Evolutionary conservation across 2,329 filamentous ascomycete species (phyloP).

Genomic region (Colletotrichum melonis): DNA sequence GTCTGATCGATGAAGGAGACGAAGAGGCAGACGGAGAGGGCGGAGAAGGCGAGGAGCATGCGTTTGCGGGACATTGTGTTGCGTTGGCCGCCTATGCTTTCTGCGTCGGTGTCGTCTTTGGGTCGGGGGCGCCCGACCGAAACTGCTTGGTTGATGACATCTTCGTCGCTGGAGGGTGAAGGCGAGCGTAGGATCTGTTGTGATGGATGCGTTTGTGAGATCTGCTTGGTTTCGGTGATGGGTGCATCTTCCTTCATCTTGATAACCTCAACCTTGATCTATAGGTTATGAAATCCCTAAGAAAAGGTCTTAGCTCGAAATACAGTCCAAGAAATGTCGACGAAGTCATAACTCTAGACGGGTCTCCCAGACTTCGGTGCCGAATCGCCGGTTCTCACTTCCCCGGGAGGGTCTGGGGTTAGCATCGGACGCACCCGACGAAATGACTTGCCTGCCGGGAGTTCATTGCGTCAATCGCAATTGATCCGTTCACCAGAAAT

Average conservation of each 20-base stretch:
- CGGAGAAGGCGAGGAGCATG: conserved; percentile 43
- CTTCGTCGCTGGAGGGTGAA: conserved; percentile 16
- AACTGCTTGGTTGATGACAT: not conserved
- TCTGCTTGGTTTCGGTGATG: not conserved
- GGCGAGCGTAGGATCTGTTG: not conserved
- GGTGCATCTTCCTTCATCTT: conserved; percentile 26
- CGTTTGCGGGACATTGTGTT: conserved; percentile 47
- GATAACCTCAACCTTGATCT: not conserved
- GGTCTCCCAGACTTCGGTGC: conserved; percentile 11
- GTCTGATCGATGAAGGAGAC: conserved; percentile 52
- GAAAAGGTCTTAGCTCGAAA: not conserved
- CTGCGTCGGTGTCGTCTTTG: conserved; percentile 33
- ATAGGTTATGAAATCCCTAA: not conserved
- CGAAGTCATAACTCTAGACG: not conserved
- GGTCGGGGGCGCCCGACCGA: not conserved
- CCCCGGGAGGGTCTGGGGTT: not conserved
- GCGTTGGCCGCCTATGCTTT: conserved; percentile 45
- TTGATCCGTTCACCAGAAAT: not conserved
- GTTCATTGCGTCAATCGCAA: conserved; percentile 12
- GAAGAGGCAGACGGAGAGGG: conserved; percentile 45
- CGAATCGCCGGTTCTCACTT: conserved; percentile 18
- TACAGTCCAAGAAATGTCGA: not conserved
- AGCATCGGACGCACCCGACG: not conserved
- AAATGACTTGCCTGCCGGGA: not conserved
- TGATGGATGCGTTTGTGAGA: not conserved